Base-by-base conservation (phyloP, 179 eudicot species). In the Gypsophila paniculata region DNA sequence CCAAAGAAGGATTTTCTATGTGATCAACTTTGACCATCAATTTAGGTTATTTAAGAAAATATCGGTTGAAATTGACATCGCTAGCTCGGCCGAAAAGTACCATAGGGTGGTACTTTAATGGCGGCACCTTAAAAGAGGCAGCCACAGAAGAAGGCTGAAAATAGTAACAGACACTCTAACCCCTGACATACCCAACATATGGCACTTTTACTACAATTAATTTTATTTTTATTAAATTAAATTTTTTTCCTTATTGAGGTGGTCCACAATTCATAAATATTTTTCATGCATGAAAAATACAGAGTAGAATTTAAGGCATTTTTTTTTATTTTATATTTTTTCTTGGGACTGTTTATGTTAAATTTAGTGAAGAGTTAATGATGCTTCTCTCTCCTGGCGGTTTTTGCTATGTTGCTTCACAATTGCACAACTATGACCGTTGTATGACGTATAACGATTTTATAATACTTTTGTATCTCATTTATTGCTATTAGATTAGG, bases 21-120 rank as follows among this genome's bases (percentile, higher is more conserved):
- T n/a, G n/a, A n/a, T n/a, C n/a, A n/a, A n/a, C n/a, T n/a, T n/a
- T n/a, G n/a, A n/a, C n/a, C n/a, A n/a, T n/a, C n/a, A n/a, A n/a
- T n/a, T n/a, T n/a, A n/a, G n/a, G n/a, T n/a, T n/a, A n/a, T 36
- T 36, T 36, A 2, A 7, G 7, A 36, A 42, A 42, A 42, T 42
- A 42, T 42, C 8, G 46, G 48, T 65, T 1, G n/a, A 65, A 22
- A 42, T 32, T 8, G 46, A 42, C 11, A 42, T 42, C 11, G 46
- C 11, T 42, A 42, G 34, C 34, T 42, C 32, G 14, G 63, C 76
- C 39, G 2, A 25, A 53, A 65, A 66, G 72, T 78, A 71, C 78
- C 38, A 65, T 72, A 42, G 46, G 72, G 75, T 70, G 64, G 82
- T 78, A 78, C 82, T 74, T 71, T 55, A 64, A 36, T 60, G 74